Conservation (phyloP, 257 asterid genomes). For the Nicotiana paniculata region DNA sequence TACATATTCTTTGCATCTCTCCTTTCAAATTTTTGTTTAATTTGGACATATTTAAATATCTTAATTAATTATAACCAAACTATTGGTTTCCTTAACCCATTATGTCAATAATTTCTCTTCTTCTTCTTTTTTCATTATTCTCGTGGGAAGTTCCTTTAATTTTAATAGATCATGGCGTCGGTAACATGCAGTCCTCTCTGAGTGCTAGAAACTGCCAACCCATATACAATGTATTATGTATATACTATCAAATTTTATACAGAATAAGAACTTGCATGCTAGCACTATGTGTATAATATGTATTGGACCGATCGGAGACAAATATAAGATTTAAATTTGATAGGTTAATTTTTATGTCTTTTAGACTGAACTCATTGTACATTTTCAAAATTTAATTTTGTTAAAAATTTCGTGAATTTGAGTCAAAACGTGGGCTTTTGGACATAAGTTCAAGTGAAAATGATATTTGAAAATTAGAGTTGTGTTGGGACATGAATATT, state of each 20-base stretch:
- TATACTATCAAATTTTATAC: background rate
- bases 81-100: background rate
- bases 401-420: no score
- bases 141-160: background rate
- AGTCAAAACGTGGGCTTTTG: no score
- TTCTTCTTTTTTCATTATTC: no score
- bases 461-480: no score
- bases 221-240: background rate
- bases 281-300: background rate
- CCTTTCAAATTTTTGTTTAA: background rate
- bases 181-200: background rate
- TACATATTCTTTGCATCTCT: background rate
- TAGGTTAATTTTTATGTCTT: background rate
- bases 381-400: background rate
- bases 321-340: background rate
- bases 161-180: background rate
- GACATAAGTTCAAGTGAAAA: no score
- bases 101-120: background rate
- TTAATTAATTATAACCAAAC: background rate
- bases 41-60: conserved; percentile 7
- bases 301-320: background rate
- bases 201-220: background rate
- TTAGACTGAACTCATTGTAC: background rate
- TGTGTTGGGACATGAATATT: no score
- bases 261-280: background rate